Conservation (phyloP, 208 protist genomes). For the Naegleria fowleri region DNA sequence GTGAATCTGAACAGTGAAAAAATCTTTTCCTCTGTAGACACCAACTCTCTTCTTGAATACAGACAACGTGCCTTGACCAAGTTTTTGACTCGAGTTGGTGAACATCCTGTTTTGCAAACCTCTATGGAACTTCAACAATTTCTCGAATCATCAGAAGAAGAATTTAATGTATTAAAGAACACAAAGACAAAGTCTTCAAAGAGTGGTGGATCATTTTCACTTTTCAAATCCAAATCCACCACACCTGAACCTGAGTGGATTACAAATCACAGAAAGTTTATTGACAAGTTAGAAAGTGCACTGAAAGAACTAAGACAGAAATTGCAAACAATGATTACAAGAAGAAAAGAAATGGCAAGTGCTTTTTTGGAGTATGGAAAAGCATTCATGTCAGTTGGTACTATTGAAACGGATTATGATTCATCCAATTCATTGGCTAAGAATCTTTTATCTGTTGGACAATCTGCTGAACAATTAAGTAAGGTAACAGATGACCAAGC, state of each 20-base stretch:
- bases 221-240: constrained; percentile 23
- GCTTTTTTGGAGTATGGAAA: constrained; percentile 54
- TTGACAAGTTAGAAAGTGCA: constrained; percentile 50
- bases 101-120: constrained; percentile 58
- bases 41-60: constrained; percentile 57
- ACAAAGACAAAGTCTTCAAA: constrained; percentile 29
- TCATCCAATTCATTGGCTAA: constrained; percentile 41
- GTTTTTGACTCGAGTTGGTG: constrained; percentile 66
- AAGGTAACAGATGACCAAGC: constrained; percentile 59
- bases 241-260: constrained; percentile 34
- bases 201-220: neutral
- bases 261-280: constrained; percentile 46
- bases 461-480: constrained; percentile 56
- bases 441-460: constrained; percentile 54
- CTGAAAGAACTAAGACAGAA: constrained; percentile 46
- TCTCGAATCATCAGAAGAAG: constrained; percentile 56
- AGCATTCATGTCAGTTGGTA: constrained; percentile 49
- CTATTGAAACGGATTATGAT: constrained; percentile 53
- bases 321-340: constrained; percentile 49
- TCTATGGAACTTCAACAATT: constrained; percentile 62
- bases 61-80: constrained; percentile 60
- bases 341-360: constrained; percentile 43
- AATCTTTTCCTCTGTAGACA: constrained; percentile 36
- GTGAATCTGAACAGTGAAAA: constrained; percentile 31
- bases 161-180: constrained; percentile 39